These are phyloP conservation scores for Kwoniella bestiolae DNA, from an alignment of 768 basidiomycete species.

Conservation along the genomic window DNA sequence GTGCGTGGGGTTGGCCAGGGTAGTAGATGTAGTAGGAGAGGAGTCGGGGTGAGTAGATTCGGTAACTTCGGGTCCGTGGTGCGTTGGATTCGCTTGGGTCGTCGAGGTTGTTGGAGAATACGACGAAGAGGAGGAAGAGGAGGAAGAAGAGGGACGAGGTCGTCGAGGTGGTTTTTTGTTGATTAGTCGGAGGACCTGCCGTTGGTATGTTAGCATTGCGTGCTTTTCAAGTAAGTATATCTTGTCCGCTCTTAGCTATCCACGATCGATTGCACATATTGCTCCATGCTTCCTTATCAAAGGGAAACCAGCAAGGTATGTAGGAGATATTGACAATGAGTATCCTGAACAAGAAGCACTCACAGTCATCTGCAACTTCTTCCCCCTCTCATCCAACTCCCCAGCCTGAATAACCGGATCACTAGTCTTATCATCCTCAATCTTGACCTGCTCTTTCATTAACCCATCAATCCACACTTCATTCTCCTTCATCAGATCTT, in stretches of 20 bases:
- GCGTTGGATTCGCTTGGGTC: conserved; percentile 14
- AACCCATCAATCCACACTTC: conserved; percentile 80
- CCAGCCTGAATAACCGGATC: conserved; percentile 83
- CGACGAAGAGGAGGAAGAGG: conserved; percentile 12
- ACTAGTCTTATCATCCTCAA: conserved; percentile 66
- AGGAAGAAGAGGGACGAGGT: conserved; percentile 32
- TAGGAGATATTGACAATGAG: background rate
- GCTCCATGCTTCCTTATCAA: no score
- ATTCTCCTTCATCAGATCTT: conserved; percentile 75
- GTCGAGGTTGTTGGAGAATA: conserved; percentile 13
- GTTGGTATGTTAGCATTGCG: background rate
- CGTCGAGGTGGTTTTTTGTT: conserved; percentile 42
- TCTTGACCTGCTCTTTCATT: conserved; percentile 79
- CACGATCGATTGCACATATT: no score
- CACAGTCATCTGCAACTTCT: conserved; percentile 73
- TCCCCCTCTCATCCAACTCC: conserved; percentile 83
- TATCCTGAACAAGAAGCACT: conserved; percentile 13
- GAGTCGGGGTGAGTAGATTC: conserved; percentile 5
- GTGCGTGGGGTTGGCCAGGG: conserved; percentile 13
- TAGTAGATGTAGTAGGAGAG: conserved; percentile 3
- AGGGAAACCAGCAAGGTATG: no score
- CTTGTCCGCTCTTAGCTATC: no score
- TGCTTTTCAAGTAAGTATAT: no score
- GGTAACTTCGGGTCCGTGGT: conserved; percentile 17
- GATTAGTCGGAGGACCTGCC: conserved; percentile 43